Evolutionary conservation across 768 basidiomycete genomes (phyloP), one percentile per base, ranked within the genome.

Genomic region (Hortiboletus campestris): DNA sequence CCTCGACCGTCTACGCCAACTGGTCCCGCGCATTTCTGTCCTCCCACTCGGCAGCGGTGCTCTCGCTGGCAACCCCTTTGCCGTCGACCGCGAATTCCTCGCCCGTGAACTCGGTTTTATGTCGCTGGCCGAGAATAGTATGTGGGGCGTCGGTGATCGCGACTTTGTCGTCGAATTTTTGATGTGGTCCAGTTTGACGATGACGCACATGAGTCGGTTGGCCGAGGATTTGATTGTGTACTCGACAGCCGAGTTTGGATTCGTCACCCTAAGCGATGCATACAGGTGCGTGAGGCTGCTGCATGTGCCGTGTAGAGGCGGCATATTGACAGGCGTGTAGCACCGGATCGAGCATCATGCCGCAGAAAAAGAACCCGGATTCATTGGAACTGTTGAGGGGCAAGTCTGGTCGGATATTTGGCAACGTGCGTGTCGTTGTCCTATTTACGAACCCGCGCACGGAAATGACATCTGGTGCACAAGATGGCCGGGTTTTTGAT

Each of bases 341-440:
- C 69, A 99, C 97, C 42, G 97, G 97, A 8, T 98, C 95, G 39
- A 98, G 95, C 62, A 98, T 99, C 69, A 99, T 99, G 97, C 97
- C 97, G 6, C 97, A 98, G 70, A 98, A 99, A 78, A 99, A 98
- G 76, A 98, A 98, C 67, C 92, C 95, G 0, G 97, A 98, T 71
- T 98, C 96, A 11, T 77, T 97, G 51, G 97, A 99, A 72, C 79
- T 99, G 20, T 78, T 99, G 55, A 86, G 97, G 54, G 97, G 97
- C 63, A 99, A 99, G 74, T 83, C 90, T 32, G 97, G 97, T 6
- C 86, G 97, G 28, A 81, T 96, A 20, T 96, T 98, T 73, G 97
- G 97, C 54, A 87, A 93, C 67, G 93, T 90, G 66, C 62, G 81
- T 51, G 36, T 43, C 25, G 6, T 19, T 39, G 20, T 20, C 31